Evolutionary conservation across 257 asterid genomes (phyloP).

Genomic region (Scutellaria baicalensis): DNA sequence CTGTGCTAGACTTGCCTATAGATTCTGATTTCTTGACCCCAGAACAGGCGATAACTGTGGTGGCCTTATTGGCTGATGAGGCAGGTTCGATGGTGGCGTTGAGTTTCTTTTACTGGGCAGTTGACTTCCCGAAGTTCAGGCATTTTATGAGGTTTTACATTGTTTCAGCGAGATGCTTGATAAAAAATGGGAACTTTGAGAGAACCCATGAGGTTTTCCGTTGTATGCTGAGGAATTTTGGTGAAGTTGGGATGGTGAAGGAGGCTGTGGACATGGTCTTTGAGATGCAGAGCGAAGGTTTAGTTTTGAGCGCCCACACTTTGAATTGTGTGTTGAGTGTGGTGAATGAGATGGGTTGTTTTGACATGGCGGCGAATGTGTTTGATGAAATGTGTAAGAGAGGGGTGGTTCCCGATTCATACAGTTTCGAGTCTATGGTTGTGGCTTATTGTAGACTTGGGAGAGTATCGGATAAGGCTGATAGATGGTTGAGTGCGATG

Average conservation of each 20-base stretch:
- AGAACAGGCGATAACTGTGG: constrained; percentile 78
- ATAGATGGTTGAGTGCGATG: constrained; percentile 68
- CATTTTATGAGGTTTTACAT: constrained; percentile 80
- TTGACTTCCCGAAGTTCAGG: constrained; percentile 45
- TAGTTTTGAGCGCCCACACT: constrained; percentile 55
- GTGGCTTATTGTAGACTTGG: constrained; percentile 66
- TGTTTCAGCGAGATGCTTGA: constrained; percentile 57
- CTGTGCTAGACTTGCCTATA: constrained; percentile 45
- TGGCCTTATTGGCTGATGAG: constrained; percentile 79
- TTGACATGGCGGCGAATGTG: constrained; percentile 69
- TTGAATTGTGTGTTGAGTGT: constrained; percentile 61
- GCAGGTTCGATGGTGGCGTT: constrained; percentile 86
- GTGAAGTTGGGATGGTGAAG: constrained; percentile 67
- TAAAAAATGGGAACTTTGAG: constrained; percentile 63
- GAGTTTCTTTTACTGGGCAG: constrained; percentile 84
- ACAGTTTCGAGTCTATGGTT: constrained; percentile 66
- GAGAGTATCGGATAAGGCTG: constrained; percentile 61
- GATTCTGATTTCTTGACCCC: constrained; percentile 47
- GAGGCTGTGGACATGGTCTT: constrained; percentile 81
- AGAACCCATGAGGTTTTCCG: constrained; percentile 71
- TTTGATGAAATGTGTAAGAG: constrained; percentile 84
- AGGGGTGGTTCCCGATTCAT: constrained; percentile 57
- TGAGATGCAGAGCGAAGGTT: constrained; percentile 78
- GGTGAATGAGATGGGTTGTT: constrained; percentile 41
- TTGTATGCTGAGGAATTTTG: constrained; percentile 71